Percentiles rank a stretch among this genome's conserved stretches.
These are phyloP conservation scores for Boletus subparvulus DNA, from an alignment of 768 basidiomycete species.

Conservation along the genomic window DNA sequence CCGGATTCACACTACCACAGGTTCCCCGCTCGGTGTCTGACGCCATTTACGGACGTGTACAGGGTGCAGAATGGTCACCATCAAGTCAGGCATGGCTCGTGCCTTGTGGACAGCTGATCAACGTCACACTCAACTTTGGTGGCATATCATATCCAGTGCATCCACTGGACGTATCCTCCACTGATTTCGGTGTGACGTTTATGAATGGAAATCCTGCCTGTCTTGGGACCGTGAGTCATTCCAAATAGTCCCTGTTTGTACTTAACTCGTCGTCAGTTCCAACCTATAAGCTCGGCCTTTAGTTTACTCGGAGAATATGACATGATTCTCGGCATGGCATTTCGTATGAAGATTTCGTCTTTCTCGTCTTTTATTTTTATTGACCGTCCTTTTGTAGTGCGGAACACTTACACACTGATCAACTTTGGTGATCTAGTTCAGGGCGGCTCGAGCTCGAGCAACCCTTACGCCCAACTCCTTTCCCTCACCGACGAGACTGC, in stretches of 20 bases:
- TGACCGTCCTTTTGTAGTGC: slow-evolving; percentile 47
- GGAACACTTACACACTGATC: slow-evolving; percentile 71
- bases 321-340: slow-evolving; percentile 80
- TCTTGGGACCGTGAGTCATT: slow-evolving; percentile 59
- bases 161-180: slow-evolving; percentile 66
- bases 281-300: slow-evolving; percentile 80
- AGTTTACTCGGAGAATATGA: slow-evolving; percentile 76
- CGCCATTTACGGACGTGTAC: slow-evolving; percentile 77
- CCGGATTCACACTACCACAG: slow-evolving; percentile 70
- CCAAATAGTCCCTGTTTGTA: background rate
- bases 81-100: slow-evolving; percentile 62
- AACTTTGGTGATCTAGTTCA: slow-evolving; percentile 71
- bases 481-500: slow-evolving; percentile 51
- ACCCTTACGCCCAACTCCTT: slow-evolving; percentile 71
- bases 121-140: slow-evolving; percentile 69
- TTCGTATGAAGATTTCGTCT: slow-evolving; percentile 47
- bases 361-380: background rate
- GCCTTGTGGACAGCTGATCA: slow-evolving; percentile 73
- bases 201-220: slow-evolving; percentile 55
- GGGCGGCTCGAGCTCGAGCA: slow-evolving; percentile 43
- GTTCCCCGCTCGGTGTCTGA: slow-evolving; percentile 74
- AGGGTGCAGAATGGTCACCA: slow-evolving; percentile 64
- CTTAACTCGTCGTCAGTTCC: slow-evolving; percentile 52
- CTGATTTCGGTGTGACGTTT: slow-evolving; percentile 48
- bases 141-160: slow-evolving; percentile 69